Evolutionary conservation across 2,329 filamentous ascomycete genomes (phyloP), one percentile per base, ranked within the genome.

Genomic region (Ophiosphaerella korrae): DNA sequence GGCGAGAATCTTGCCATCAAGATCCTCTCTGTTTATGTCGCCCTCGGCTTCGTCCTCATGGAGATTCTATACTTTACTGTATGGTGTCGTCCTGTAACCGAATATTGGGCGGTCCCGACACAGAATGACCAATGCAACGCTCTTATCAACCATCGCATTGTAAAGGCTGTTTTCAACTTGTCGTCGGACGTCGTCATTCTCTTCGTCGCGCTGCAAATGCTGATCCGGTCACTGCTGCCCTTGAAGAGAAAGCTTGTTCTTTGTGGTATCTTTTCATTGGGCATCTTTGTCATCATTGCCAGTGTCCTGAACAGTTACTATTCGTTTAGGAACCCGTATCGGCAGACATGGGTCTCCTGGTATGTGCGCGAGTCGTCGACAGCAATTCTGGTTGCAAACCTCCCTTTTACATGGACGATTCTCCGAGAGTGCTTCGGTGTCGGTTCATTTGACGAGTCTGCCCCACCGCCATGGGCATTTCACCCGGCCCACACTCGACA

Each of bases 201-300:
- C 12, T 67, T 61, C 16, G 75, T 80, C 34, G 75, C 72, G 2
- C 64, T 80, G 1, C 77, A 76, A 4, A 77, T 80, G 67, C 75
- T 80, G 45, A 60, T 79, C 31, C 67, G 73, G 13, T 72, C 74
- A 37, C 61, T 71, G 2, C 62, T 80, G 5, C 77, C 76, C 0
- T 63, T 72, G 49, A 71, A 72, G 36, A 73, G 82, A 41, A 86
- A 86, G 62, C 41, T 83, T 0, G 77, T 84, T 1, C 74, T 87
- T 0, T 78, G 81, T 49, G 75, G 71, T 38, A 78, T 87, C 47
- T 85, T 87, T 66, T 78, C 77, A 2, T 71, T 87, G 0, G 84
- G 84, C 3, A 60, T 72, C 31, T 81, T 81, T 60, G 81, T 63
- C 29, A 62, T 82, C 42, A 70, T 80, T 23, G 76, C 79, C 21